A percentile compares a stretch with the other conserved stretches of the same genome.
These are phyloP conservation scores for Breynia disticha DNA, from an alignment of 441 rosid species.

Conservation along the genomic window DNA sequence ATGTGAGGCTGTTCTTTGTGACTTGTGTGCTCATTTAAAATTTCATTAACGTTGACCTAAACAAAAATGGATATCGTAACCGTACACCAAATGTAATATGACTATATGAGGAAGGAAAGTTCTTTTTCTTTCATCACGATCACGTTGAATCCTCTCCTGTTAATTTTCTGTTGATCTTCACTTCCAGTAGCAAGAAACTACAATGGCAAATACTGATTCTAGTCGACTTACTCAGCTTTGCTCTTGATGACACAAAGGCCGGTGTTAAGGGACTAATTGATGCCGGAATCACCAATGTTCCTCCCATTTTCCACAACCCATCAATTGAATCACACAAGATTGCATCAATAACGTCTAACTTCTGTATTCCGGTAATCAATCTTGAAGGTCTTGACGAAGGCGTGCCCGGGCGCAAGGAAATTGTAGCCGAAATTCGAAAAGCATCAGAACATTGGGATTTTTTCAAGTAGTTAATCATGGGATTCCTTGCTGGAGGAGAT, in stretches of 20 bases:
- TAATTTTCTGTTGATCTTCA: no score
- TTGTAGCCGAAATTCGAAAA: constrained; percentile 11
- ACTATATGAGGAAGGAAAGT: no score
- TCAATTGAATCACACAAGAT: neutral
- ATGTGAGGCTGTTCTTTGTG: no score
- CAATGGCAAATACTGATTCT: no score
- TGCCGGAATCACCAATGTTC: constrained; percentile 23
- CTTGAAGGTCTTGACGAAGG: constrained; percentile 9
- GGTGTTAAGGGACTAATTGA: constrained; percentile 49
- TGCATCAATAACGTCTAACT: constrained; percentile 4
- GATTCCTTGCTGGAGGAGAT: constrained; percentile 15
- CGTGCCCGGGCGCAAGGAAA: constrained; percentile 6
- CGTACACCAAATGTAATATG: no score
- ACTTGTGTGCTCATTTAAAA: no score
- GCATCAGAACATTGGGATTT: constrained; percentile 30
- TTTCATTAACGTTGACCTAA: no score
- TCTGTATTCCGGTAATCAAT: constrained; percentile 25
- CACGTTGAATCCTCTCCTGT: no score
- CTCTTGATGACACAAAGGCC: constrained; percentile 36
- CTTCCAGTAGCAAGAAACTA: neutral
- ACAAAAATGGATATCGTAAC: no score
- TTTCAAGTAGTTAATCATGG: constrained; percentile 31
- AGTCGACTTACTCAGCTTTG: constrained; percentile 1
- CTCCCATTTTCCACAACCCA: constrained; percentile 12
- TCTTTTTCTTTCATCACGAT: no score